A percentile compares a stretch with the other conserved stretches of the same genome.
These are phyloP conservation scores for Lachnellula hyalina DNA, from an alignment of 2,329 filamentous ascomycete genomes.

Conservation along the genomic window DNA sequence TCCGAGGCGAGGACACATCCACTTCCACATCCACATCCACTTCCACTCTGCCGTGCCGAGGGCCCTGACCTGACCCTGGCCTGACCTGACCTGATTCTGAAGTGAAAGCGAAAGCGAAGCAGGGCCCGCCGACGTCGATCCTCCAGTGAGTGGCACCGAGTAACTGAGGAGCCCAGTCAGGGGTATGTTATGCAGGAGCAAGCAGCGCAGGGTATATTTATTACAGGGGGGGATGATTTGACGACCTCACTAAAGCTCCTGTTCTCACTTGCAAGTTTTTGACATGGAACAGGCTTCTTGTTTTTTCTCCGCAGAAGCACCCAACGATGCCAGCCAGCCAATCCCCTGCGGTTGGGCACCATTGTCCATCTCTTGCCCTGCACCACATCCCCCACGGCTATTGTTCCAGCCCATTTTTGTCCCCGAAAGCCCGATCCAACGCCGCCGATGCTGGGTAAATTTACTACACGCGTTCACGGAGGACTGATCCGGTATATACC, in stretches of 20 bases:
- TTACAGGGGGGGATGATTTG: not conserved
- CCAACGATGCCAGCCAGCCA: not conserved
- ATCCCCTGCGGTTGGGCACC: slow-evolving; percentile 4
- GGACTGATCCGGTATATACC: no score
- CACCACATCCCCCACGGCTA: not conserved
- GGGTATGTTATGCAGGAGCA: not conserved
- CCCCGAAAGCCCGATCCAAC: no score
- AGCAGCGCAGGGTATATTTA: slow-evolving; percentile 1
- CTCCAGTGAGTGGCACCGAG: not conserved
- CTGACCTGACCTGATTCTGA: no score
- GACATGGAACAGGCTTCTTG: slow-evolving; percentile 18
- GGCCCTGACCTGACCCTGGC: no score
- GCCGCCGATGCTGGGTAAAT: no score
- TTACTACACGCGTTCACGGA: no score
- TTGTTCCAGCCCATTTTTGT: not conserved
- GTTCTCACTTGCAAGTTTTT: not conserved
- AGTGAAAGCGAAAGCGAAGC: not conserved
- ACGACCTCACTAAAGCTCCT: slow-evolving; percentile 9
- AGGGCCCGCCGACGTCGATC: not conserved
- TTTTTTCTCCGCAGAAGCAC: not conserved
- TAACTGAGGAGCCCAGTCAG: not conserved
- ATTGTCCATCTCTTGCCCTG: not conserved
- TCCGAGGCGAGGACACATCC: no score
- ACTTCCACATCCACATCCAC: no score
- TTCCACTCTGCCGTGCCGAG: no score